Evolutionary conservation across 345 rosid genomes (phyloP).

Genomic region (Draba incana): DNA sequence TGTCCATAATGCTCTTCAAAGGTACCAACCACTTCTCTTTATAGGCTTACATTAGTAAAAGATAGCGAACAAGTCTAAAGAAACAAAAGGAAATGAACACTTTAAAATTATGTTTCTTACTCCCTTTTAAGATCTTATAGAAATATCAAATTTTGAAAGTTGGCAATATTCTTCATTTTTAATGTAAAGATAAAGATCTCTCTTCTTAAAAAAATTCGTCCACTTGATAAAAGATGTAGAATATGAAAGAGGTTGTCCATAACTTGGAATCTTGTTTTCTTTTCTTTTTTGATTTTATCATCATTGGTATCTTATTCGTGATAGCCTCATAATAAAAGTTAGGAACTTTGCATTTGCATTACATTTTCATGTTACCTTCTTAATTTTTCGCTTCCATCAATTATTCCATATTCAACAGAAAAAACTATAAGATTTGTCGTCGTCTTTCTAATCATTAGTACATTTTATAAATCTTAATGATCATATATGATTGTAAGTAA

Average conservation of each 20-base stretch:
- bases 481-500: slow-evolving; percentile 35
- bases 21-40: slow-evolving; percentile 20
- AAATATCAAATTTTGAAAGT: slow-evolving; percentile 16
- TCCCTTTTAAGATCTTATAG: slow-evolving; percentile 11
- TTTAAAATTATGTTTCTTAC: neutral
- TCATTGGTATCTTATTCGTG: slow-evolving; percentile 40
- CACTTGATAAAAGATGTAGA: slow-evolving; percentile 27
- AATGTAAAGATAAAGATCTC: slow-evolving; percentile 11
- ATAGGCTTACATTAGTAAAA: slow-evolving; percentile 9
- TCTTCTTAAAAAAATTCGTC: neutral
- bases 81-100: slow-evolving; percentile 16
- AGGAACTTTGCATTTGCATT: slow-evolving; percentile 18
- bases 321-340: slow-evolving; percentile 19
- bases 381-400: slow-evolving; percentile 14
- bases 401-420: slow-evolving; percentile 1
- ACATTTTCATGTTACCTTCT: slow-evolving; percentile 15
- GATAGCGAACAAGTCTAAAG: slow-evolving; percentile 21
- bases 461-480: neutral
- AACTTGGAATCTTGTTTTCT: slow-evolving; percentile 28
- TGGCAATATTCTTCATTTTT: neutral
- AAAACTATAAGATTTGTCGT: slow-evolving; percentile 15
- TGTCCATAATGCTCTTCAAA: neutral
- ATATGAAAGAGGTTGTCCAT: slow-evolving; percentile 31
- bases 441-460: slow-evolving; percentile 28
- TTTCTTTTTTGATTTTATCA: slow-evolving; percentile 11